These are phyloP conservation scores for Camptophora hylomeconis DNA, from an alignment of 2,329 filamentous ascomycete species.

Conservation along the genomic window DNA sequence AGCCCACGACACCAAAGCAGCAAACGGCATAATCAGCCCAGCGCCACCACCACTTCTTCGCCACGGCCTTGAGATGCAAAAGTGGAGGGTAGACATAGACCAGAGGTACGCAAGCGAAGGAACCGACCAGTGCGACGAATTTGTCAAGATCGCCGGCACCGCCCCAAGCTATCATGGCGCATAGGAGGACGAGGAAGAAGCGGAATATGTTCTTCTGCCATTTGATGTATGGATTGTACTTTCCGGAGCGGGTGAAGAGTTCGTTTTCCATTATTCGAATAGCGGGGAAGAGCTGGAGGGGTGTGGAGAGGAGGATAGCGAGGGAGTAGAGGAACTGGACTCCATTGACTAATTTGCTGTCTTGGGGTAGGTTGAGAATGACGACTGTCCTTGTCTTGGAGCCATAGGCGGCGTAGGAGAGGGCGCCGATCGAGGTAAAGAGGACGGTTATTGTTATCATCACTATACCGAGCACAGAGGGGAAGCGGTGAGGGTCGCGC, in stretches of 20 bases:
- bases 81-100: slow-evolving; percentile 98
- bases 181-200: slow-evolving; percentile 80
- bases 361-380: slow-evolving; percentile 88
- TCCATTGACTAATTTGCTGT: slow-evolving; percentile 85
- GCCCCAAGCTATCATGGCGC: slow-evolving; percentile 77
- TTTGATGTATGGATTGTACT: slow-evolving; percentile 97
- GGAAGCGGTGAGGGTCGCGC: slow-evolving; percentile 82
- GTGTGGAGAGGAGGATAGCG: slow-evolving; percentile 90
- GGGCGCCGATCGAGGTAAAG: slow-evolving; percentile 79
- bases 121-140: slow-evolving; percentile 90
- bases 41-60: slow-evolving; percentile 54
- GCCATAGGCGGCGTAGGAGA: slow-evolving; percentile 93
- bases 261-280: slow-evolving; percentile 94
- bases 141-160: slow-evolving; percentile 92
- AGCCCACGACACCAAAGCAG: slow-evolving; percentile 71
- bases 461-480: slow-evolving; percentile 70
- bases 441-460: slow-evolving; percentile 92
- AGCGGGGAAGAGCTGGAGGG: slow-evolving; percentile 91
- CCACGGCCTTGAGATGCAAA: slow-evolving; percentile 74
- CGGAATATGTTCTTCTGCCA: slow-evolving; percentile 99
- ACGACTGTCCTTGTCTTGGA: slow-evolving; percentile 94
- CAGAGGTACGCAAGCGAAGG: slow-evolving; percentile 92
- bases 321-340: slow-evolving; percentile 97
- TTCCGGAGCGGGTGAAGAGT: slow-evolving; percentile 84
- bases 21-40: slow-evolving; percentile 62